Base-by-base conservation (phyloP, 2,329 filamentous ascomycete species). In the Fusarium gaditjirri region DNA sequence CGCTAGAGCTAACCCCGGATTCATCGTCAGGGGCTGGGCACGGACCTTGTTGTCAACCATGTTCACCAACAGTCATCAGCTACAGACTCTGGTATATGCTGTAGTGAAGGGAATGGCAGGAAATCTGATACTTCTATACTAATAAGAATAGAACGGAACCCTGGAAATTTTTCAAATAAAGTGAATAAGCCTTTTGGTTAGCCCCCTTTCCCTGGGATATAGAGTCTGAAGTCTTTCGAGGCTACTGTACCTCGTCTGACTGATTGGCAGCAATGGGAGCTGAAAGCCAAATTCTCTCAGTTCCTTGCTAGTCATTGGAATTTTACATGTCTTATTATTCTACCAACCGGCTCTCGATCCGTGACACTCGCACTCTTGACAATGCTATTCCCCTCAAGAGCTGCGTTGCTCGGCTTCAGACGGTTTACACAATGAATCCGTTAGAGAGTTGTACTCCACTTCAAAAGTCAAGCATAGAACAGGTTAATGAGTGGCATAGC, bases 1-100 rank as follows among this genome's bases (percentile, higher is more conserved):
- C 70, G 58, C 65, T 61, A 68, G 43, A 62, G 47, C 70, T 67
- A 70, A 71, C 70, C 70, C 70, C 70, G 36, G 70, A 71, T 70
- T 73, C 55, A 59, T 57, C 61, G 44, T 70, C 60, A 73, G 70
- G 70, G 65, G 70, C 42, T 23, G 23, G 11, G 61, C 54, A 71
- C 55, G 39, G 65, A 36, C 62, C 63, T 56, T 23, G n/a, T 27
- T 19, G 13, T 67, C 31, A 66, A 25, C 61, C 59, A 16, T 50
- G 5, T 49, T 49, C 46, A 4, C 21, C 27, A 3, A 49, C 27
- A 5, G 31, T 49, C 2, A 31, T 23, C 27, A 17, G 3, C 7
- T n/a, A 16, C 12, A 2, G 6, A 3, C 31, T 33, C 31, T 6
- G 12, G 31, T 33, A 6, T 3, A 21, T 21, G 16, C 16, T 11